Base-by-base conservation (phyloP, 192 early-diverging fungal species). In the Coemansia sp. region DNA sequence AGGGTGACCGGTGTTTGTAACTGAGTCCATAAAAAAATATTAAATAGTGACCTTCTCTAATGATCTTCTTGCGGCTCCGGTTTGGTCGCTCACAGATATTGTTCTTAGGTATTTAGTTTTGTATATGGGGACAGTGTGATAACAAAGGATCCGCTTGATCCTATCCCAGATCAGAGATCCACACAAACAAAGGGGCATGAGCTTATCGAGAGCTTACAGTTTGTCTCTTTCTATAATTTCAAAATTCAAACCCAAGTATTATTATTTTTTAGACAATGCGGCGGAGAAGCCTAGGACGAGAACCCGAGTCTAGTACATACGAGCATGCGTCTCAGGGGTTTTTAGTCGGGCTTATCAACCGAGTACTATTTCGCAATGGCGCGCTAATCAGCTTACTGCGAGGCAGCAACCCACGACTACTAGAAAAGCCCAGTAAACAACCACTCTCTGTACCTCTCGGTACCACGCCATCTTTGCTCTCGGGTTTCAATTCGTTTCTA, bases 401-500 rank as follows among this genome's bases (percentile, higher is more conserved):
- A 13, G 34, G 70, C 48, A 56, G 70, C 48, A 56, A 39, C 59
- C 19, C 44, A 9, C 51, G 63, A 1, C 55, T 68, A 0, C 29
- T 65, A 12, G 50, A 42, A 10, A 32, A 17, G 22, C 11, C 42
- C 63, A 24, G 56, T 67, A 34, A 39, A 42, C 24, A 42, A 62
- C 12, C 50, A 40, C 19, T n/a, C 72, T 12, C 41, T 45, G 3
- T 50, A 2, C 73, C 62, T 2, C 15, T 77, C 0, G 70, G 56
- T 12, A 56, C 62, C 1, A 58, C 70, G 61, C 67, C 74, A n/a
- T 72, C 78, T 50, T 61, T 81, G 48, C 55, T 81, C 1, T 69
- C 78, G 2, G 78, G 78, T 12, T 81, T 76, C 56, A 72, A 39
- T 17, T 45, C 74, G 32, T 69, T 70, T 58, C 24, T 81, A 50